phyloP scores from a whole-genome alignment of 78 protist genomes.

The Dictyostelium capitatum region DNA sequence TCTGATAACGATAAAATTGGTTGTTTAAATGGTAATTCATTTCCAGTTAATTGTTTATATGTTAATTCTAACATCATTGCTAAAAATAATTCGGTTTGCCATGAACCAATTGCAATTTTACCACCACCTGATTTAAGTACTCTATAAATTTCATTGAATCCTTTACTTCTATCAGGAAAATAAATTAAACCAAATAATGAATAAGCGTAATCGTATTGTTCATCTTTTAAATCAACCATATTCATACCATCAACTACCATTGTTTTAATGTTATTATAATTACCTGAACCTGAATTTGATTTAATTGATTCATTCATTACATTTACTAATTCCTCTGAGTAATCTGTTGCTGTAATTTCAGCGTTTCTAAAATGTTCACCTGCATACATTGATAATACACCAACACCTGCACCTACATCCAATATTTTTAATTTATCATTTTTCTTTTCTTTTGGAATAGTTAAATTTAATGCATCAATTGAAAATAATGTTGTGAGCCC shows the following conservation, averaged over 20 bases:
- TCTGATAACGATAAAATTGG: neutral
- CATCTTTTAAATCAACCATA: neutral
- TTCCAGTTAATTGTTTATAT: neutral
- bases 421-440: slow-evolving; percentile 5
- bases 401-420: slow-evolving; percentile 61
- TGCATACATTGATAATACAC: slow-evolving; percentile 35
- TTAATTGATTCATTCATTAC: neutral
- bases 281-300: neutral
- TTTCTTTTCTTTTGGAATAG: neutral
- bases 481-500: slow-evolving; percentile 1
- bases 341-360: slow-evolving; percentile 36
- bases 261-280: neutral
- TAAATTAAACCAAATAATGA: slow-evolving; percentile 49
- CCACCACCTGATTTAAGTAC: slow-evolving; percentile 23
- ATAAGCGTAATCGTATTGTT: slow-evolving; percentile 25
- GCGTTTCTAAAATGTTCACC: neutral
- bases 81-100: neutral
- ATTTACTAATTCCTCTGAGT: neutral
- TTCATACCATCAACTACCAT: slow-evolving; percentile 1
- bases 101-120: neutral
- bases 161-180: slow-evolving; percentile 6
- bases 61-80: neutral
- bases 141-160: slow-evolving; percentile 28
- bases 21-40: neutral
- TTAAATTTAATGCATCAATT: slow-evolving; percentile 10